Base-by-base conservation (phyloP, 2,329 filamentous ascomycete species). In the Alternaria dauci region DNA sequence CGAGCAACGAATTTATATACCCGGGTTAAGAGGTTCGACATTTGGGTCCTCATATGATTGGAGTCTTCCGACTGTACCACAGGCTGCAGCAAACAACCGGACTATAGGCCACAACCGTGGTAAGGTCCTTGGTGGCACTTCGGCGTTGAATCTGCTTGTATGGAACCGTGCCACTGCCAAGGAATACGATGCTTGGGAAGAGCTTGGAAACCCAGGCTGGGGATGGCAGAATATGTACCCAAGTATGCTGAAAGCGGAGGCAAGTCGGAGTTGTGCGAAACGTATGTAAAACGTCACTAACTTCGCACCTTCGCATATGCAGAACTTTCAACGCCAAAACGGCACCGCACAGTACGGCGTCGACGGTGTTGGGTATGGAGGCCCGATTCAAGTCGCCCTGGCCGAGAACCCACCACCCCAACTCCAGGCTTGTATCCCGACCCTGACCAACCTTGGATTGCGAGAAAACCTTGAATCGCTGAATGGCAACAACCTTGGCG, bases 191-290 rank as follows among this genome's bases (percentile, higher is more conserved):
- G 80, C 80, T 1, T 89, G 87, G 87, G 83, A 82, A 53, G 73
- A 79, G 26, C 74, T 89, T 12, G 87, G 87, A 0, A 89, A 88
- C 64, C 42, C 52, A 39, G 62, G 66, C 7, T 89, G 87, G 87
- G 80, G 81, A 1, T 89, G 84, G 83, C 74, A 84, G 38, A 76
- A 76, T 11, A 65, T 84, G 46, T 64, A 68, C 47, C 58, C 68
- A 8, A 73, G 70, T 8, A 77, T 78, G 69, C 66, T 72, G n/a
- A 67, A 38, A n/a, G n/a, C 16, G 5, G 36, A 38, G n/a, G 36
- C n/a, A 38, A 38, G 36, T n/a, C 16, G n/a, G 8, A 16, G 16
- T n/a, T 3, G 36, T 38, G n/a, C 36, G 16, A 38, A 38, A 38
- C 16, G 36, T 18, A 9, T 38, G 16, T 38, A 7, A n/a, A 16